These are phyloP conservation scores for Suhomyces panamericanus DNA, from an alignment of 1,139 yeast genomes.

Conservation along the genomic window DNA sequence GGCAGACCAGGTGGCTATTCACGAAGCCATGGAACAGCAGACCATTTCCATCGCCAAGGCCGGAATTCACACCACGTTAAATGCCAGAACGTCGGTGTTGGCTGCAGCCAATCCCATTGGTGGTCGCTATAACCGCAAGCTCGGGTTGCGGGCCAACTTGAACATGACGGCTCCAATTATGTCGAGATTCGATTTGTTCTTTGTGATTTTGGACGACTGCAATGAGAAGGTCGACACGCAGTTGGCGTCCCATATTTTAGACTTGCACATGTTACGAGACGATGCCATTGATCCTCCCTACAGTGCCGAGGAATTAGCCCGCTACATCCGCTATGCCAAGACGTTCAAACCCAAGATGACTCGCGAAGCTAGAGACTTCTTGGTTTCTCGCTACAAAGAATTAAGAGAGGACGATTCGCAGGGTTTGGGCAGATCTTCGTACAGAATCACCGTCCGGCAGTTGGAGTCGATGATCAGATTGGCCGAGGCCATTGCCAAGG, in stretches of 20 bases:
- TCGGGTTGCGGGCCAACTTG: slow-evolving; percentile 81
- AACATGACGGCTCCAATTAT: slow-evolving; percentile 99
- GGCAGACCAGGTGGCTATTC: slow-evolving; percentile 96
- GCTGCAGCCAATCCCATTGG: slow-evolving; percentile 99
- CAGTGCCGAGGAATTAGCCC: slow-evolving; percentile 81
- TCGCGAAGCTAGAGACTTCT: slow-evolving; percentile 72
- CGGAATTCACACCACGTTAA: slow-evolving; percentile 95
- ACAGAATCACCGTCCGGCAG: slow-evolving; percentile 95
- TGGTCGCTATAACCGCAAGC: slow-evolving; percentile 88
- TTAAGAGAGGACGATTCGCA: slow-evolving; percentile 90
- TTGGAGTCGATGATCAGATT: slow-evolving; percentile 90
- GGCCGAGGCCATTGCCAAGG: slow-evolving; percentile 95
- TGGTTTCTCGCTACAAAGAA: slow-evolving; percentile 82
- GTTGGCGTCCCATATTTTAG: slow-evolving; percentile 89
- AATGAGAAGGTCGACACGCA: slow-evolving; percentile 89
- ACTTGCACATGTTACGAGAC: slow-evolving; percentile 87
- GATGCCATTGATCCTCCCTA: slow-evolving; percentile 90
- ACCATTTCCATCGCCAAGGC: slow-evolving; percentile 98
- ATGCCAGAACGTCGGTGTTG: slow-evolving; percentile 91
- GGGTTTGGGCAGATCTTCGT: slow-evolving; percentile 83
- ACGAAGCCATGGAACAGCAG: slow-evolving; percentile 99
- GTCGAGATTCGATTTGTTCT: slow-evolving; percentile 96
- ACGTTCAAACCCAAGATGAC: slow-evolving; percentile 92
- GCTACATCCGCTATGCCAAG: slow-evolving; percentile 89
- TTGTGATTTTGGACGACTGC: slow-evolving; percentile 93